Base-by-base conservation (phyloP, 2,329 filamentous ascomycete genomes). In the Pseudogymnoascus sp. region DNA sequence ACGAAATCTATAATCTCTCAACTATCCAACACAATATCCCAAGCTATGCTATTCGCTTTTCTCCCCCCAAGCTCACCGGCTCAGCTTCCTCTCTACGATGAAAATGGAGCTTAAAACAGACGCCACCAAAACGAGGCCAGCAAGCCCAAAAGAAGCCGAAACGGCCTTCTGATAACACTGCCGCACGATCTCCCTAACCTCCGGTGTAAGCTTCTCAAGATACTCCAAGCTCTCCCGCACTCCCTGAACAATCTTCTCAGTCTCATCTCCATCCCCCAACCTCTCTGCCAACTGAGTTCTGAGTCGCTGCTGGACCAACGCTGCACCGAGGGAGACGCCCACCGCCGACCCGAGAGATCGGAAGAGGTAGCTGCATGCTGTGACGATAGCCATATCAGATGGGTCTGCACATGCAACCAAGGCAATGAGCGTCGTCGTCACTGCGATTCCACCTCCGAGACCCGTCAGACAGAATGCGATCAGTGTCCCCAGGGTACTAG, bases 341-440 rank as follows among this genome's bases (percentile, higher is more conserved):
- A 90, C 75, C n/a, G 86, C 87, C 61, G 91, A 78, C 9, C 89
- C 90, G 0, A 92, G 77, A 1, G 86, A 87, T 38, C 89, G 85
- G 77, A 93, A 93, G 22, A 93, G 82, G 73, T 93, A 93, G 18
- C 85, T 89, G 71, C 88, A 91, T 6, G 90, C 89, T 14, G 89
- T 88, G 3, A 86, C 87, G 1, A 92, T 82, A 1, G 90, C 88
- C 64, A 88, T 85, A 65, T 92, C 89, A 43, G 83, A 78, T 2
- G 78, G 76, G 1, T 81, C 75, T 0, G 86, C 82, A 69, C 91
- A 90, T 32, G 88, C 85, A 64, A 92, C 83, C 37, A 91, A 77
- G 1, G 80, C 87, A 54, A 91, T 85, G 34, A 92, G 79, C 0
- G 86, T 86, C 0, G 86, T 87, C 0, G 88, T 91, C 37, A 90